These are phyloP conservation scores for Aspergillus fumigatiaffinis DNA, from an alignment of 2,329 filamentous ascomycete genomes.

Conservation along the genomic window DNA sequence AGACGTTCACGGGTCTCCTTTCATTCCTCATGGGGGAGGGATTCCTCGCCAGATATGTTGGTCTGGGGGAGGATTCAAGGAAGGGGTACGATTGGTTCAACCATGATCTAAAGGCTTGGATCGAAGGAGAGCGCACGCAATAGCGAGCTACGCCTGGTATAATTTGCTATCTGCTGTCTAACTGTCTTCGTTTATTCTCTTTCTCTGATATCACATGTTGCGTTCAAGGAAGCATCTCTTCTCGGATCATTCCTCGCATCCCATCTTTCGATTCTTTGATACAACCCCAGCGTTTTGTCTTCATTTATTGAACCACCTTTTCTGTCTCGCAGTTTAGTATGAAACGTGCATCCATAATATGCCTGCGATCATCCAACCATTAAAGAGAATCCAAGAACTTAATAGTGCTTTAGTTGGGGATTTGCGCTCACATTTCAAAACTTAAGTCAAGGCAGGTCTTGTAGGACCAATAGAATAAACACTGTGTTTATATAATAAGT, in stretches of 20 bases:
- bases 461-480: too few relatives aligned
- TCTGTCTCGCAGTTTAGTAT: too few relatives aligned
- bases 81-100: slow-evolving; percentile 5
- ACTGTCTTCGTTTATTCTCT: neutral
- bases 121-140: neutral
- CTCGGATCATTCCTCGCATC: neutral
- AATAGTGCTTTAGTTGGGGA: too few relatives aligned
- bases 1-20: slow-evolving; percentile 4
- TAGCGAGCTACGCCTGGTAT: neutral
- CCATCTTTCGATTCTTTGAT: neutral
- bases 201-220: neutral
- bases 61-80: neutral
- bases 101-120: slow-evolving; percentile 5
- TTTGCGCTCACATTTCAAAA: too few relatives aligned
- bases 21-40: slow-evolving; percentile 6
- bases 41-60: neutral
- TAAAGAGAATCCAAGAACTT: too few relatives aligned
- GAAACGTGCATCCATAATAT: too few relatives aligned
- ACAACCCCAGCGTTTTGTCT: neutral
- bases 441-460: too few relatives aligned
- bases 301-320: too few relatives aligned
- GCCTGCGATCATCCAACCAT: too few relatives aligned
- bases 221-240: neutral
- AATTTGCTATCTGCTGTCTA: neutral
- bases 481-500: too few relatives aligned